A percentile compares a stretch with the other conserved stretches of the same genome.
These are phyloP conservation scores for Zygosaccharomyces kombuchaensis DNA, from an alignment of 805 yeast species.

Conservation along the genomic window DNA sequence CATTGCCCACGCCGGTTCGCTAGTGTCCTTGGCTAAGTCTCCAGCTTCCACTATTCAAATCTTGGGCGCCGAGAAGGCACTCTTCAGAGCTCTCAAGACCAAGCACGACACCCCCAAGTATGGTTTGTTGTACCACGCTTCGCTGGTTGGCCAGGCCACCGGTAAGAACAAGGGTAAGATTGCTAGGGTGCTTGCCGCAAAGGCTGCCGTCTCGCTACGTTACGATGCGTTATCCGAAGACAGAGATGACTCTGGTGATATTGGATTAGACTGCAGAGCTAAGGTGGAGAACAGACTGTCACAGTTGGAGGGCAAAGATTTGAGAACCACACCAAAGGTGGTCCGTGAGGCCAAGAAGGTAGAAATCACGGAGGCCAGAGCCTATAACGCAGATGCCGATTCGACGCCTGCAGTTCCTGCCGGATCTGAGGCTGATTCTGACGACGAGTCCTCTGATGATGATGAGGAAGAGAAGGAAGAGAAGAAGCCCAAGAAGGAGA, in stretches of 20 bases:
- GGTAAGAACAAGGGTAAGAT: constrained; percentile 98
- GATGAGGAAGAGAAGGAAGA: constrained; percentile 36
- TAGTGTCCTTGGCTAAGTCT: constrained; percentile 91
- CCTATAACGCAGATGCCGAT: constrained; percentile 95
- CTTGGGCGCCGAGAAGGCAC: constrained; percentile 98
- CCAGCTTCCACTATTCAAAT: constrained; percentile 99
- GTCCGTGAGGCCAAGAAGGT: constrained; percentile 81
- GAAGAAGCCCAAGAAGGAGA: constrained; percentile 35
- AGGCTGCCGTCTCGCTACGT: constrained; percentile 95
- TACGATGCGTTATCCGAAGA: constrained; percentile 97
- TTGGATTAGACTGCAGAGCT: constrained; percentile 86
- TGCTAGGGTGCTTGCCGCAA: constrained; percentile 97
- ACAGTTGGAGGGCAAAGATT: constrained; percentile 93
- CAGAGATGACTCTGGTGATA: constrained; percentile 90
- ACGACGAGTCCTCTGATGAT: constrained; percentile 36
- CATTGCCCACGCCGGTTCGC: constrained; percentile 95
- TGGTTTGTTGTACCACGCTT: constrained; percentile 95
- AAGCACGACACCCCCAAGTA: constrained; percentile 98
- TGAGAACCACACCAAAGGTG: constrained; percentile 82
- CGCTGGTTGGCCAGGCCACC: constrained; percentile 95
- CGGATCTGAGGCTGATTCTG: constrained; percentile 36
- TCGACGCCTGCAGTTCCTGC: constrained; percentile 39
- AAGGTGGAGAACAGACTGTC: constrained; percentile 93
- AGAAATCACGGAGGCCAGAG: constrained; percentile 76
- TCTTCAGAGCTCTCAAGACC: constrained; percentile 97